A percentile compares a stretch with the other conserved stretches of the same genome.
Conservation (phyloP, 1,139 yeast species). For the Groenewaldozyma sp. region DNA sequence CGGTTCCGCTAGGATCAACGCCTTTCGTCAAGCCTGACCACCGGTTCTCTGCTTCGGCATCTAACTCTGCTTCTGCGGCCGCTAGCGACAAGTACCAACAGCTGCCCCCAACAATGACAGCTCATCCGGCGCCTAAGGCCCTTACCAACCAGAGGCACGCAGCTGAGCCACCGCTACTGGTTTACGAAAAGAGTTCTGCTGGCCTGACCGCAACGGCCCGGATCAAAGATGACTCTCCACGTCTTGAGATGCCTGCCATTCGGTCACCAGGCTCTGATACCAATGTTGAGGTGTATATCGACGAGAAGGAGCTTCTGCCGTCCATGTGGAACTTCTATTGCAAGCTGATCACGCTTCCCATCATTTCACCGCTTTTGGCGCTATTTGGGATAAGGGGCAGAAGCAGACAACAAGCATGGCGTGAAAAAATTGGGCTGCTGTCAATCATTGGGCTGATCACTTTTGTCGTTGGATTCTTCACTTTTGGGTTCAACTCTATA, state of each 20-base stretch:
- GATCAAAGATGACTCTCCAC: background rate
- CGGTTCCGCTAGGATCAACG: background rate
- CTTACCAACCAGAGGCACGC: background rate
- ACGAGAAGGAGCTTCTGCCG: background rate
- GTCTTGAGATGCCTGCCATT: background rate
- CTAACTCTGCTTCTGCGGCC: background rate
- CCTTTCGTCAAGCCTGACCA: background rate
- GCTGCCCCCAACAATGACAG: background rate
- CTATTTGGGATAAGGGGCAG: conserved; percentile 60
- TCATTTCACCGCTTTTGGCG: conserved; percentile 69
- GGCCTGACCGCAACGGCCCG: background rate
- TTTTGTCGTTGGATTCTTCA: conserved; percentile 62
- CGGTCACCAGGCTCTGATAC: background rate
- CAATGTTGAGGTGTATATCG: background rate
- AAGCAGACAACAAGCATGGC: conserved; percentile 82
- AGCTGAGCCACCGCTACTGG: no score
- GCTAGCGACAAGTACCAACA: background rate
- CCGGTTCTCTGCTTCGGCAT: background rate
- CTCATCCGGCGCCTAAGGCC: background rate
- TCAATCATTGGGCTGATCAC: conserved; percentile 62
- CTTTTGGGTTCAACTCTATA: conserved; percentile 76
- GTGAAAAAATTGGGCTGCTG: conserved; percentile 76
- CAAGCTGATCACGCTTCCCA: conserved; percentile 67
- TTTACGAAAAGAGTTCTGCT: no score
- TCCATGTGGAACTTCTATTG: conserved; percentile 67